Evolutionary conservation across 2,329 filamentous ascomycete species (phyloP).

Genomic region (Clonostachys chloroleuca): DNA sequence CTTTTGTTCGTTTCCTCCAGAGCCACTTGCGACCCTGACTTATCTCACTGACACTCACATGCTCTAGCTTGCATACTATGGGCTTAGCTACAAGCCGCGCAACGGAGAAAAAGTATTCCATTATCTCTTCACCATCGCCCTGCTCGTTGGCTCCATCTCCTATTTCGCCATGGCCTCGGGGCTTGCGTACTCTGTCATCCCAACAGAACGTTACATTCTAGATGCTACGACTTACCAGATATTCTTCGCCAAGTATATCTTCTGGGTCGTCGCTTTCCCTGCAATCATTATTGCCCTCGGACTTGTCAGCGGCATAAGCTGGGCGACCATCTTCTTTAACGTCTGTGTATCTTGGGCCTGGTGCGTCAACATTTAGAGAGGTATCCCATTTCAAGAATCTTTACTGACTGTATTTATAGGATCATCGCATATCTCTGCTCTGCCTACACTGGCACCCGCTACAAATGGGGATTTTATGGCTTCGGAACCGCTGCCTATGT

Average conservation of each 20-base stretch:
- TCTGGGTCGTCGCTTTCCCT: constrained; percentile 49
- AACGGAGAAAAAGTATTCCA: constrained; percentile 50
- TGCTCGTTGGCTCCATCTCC: constrained; percentile 41
- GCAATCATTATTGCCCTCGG: constrained; percentile 38
- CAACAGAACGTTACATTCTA: constrained; percentile 14
- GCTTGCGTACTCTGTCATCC: constrained; percentile 37
- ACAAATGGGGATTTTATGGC: constrained; percentile 55
- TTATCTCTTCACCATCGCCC: constrained; percentile 45
- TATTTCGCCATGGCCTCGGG: constrained; percentile 51
- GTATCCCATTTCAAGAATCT: no score
- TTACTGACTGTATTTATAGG: no score
- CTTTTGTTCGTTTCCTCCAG: constrained; percentile 29
- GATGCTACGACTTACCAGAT: constrained; percentile 35
- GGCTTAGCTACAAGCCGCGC: constrained; percentile 32
- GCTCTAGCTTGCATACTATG: constrained; percentile 29
- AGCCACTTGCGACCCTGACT: background rate
- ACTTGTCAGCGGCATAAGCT: constrained; percentile 44
- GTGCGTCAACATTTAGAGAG: constrained; percentile 6
- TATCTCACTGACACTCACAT: constrained; percentile 1
- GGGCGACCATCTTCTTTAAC: constrained; percentile 49
- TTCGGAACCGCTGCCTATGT: constrained; percentile 44
- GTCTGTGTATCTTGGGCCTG: constrained; percentile 45
- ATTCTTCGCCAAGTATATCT: constrained; percentile 51
- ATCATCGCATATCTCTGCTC: constrained; percentile 42
- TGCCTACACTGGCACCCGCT: constrained; percentile 40